These are phyloP conservation scores for Skeletonema potamos DNA, from an alignment of 108 stramenopile genomes.

Conservation along the genomic window DNA sequence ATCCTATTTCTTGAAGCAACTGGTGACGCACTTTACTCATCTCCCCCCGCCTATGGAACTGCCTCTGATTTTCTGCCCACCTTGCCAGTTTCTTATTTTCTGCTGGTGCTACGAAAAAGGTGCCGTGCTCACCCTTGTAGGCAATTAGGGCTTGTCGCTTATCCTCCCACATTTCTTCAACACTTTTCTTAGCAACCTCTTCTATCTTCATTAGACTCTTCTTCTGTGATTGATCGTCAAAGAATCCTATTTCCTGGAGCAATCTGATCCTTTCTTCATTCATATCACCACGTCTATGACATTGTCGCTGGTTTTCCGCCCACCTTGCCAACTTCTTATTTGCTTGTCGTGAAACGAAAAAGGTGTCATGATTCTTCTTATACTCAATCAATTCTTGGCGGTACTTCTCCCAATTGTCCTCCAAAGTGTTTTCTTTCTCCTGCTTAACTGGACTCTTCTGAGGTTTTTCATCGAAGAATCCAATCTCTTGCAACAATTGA, in stretches of 20 bases:
- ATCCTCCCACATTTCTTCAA: neutral
- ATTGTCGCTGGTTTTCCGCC: conserved; percentile 31
- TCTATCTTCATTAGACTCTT: conserved; percentile 10
- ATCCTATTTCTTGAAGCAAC: conserved; percentile 21
- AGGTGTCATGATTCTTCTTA: conserved; percentile 32
- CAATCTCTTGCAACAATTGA: conserved; percentile 17
- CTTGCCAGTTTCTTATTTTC: conserved; percentile 20
- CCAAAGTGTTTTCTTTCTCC: too few relatives aligned
- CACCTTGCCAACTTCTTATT: conserved; percentile 30
- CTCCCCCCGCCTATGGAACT: conserved; percentile 1
- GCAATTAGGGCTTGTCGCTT: neutral
- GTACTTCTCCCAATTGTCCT: too few relatives aligned
- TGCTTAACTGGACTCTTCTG: too few relatives aligned
- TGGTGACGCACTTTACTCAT: conserved; percentile 6
- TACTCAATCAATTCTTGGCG: conserved; percentile 17
- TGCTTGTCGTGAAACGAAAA: conserved; percentile 15
- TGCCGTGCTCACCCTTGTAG: conserved; percentile 35
- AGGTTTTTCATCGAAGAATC: conserved; percentile 46
- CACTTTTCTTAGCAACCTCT: neutral
- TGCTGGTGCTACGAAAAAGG: conserved; percentile 28
- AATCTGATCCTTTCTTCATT: conserved; percentile 18
- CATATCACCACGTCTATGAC: neutral
- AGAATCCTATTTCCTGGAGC: conserved; percentile 30
- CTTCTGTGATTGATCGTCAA: conserved; percentile 45
- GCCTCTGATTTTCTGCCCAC: conserved; percentile 40